Base-by-base conservation (phyloP, 1,284 basidiomycete genomes). In the Malassezia caprae region DNA sequence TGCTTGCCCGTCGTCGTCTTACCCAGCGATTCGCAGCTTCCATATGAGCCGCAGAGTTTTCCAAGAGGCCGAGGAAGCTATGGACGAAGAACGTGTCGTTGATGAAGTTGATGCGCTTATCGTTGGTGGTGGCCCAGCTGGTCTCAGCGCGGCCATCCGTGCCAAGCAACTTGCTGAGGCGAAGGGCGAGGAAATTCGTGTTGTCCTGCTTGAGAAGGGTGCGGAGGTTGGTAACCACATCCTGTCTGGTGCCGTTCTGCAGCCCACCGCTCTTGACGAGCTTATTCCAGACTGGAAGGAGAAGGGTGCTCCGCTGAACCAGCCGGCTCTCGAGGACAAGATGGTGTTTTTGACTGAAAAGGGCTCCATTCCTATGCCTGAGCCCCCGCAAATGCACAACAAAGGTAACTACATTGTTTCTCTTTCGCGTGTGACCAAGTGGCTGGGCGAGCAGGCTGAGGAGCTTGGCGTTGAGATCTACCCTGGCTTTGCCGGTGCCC, bases 311-410 rank as follows among this genome's bases (percentile, higher is more conserved):
- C 80, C 80, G 7, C 80, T 96, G 40, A 86, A 82, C 44, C 88
- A 89, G 69, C 83, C 83, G 0, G 90, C 90, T 0, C 82, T 80
- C 1, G 83, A 83, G 43, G 88, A 87, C 46, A 78, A 80, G 27
- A 96, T 99, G 93, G 83, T 87, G 53, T 90, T 84, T 76, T 80
- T 98, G 61, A 93, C 91, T 12, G 65, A 79, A 34, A 83, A 79
- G 24, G 76, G 77, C 56, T 82, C 87, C 3, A 78, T 93, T 64
- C 90, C 89, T 13, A 83, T 96, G 54, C 94, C 90, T 0, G 91
- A 98, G 71, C 93, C 93, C 3, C 93, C 93, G 0, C 93, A 96
- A 77, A 98, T 98, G 93, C 80, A 80, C 72, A 94, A 96, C 79
- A 82, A 86, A 52, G 87, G 88, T 54, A 98, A 96, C 78, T 96